Evolutionary conservation across 2,329 filamentous ascomycete genomes (phyloP).

Genomic region (Sporothrix sp.): DNA sequence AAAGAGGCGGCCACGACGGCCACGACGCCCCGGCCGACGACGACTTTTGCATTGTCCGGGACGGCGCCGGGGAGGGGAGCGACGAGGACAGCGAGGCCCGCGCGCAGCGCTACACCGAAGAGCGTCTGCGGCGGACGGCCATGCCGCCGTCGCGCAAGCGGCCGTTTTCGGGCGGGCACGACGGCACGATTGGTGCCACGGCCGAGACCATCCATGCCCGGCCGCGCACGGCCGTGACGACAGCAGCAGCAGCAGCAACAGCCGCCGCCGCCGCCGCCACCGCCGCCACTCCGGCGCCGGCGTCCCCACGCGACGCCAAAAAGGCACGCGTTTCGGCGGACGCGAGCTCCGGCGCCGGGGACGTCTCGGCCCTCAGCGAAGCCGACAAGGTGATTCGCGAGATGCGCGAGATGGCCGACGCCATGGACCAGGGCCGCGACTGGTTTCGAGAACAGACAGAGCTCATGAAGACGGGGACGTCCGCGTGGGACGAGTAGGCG

Average conservation of each 20-base stretch:
- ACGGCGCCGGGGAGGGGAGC: too few species aligned
- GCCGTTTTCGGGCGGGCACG: slow-evolving; percentile 1
- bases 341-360: neutral
- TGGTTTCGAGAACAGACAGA: slow-evolving; percentile 40
- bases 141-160: slow-evolving; percentile 9
- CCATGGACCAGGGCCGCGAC: slow-evolving; percentile 36
- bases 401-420: slow-evolving; percentile 32
- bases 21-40: neutral
- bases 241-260: neutral
- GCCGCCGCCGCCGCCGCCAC: neutral
- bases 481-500: slow-evolving; percentile 7
- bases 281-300: neutral
- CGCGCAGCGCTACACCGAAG: slow-evolving; percentile 9
- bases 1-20: neutral
- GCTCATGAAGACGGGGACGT: slow-evolving; percentile 23
- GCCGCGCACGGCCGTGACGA: neutral
- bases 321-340: slow-evolving; percentile 7
- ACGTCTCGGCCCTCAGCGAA: slow-evolving; percentile 6
- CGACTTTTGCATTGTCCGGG: too few species aligned
- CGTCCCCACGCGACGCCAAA: slow-evolving; percentile 4
- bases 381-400: slow-evolving; percentile 32
- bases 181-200: neutral
- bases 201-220: neutral
- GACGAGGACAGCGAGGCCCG: neutral
- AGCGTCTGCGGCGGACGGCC: slow-evolving; percentile 3